Percentiles rank a stretch among this genome's conserved stretches.
These are phyloP conservation scores for Linnemannia exigua DNA, from an alignment of 192 early-diverging fungal species.

Conservation along the genomic window DNA sequence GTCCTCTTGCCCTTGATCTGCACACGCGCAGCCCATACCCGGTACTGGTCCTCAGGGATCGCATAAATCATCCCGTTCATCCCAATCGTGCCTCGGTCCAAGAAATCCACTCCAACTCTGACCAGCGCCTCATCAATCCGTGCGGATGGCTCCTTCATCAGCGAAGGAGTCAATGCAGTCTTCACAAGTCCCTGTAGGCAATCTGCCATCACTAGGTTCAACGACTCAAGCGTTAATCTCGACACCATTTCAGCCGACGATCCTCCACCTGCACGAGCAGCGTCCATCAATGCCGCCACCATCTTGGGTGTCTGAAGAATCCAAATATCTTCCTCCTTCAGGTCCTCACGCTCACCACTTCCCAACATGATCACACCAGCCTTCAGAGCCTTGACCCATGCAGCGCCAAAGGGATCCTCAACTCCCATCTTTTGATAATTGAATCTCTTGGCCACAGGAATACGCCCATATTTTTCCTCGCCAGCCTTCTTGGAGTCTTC, in stretches of 20 bases:
- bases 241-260: neutral
- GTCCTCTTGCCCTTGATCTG: constrained; percentile 45
- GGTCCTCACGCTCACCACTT: neutral
- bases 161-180: neutral
- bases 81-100: constrained; percentile 63
- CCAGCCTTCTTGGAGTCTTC: constrained; percentile 54
- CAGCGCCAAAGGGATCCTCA: constrained; percentile 76
- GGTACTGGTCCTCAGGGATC: constrained; percentile 60
- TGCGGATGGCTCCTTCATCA: neutral
- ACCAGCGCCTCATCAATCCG: constrained; percentile 60
- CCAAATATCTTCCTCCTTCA: constrained; percentile 38
- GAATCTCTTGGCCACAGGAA: constrained; percentile 84
- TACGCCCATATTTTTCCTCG: constrained; percentile 69
- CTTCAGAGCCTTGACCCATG: constrained; percentile 64
- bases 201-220: constrained; percentile 16
- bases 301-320: constrained; percentile 46
- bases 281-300: constrained; percentile 20
- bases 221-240: constrained; percentile 14
- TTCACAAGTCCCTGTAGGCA: constrained; percentile 26
- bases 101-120: constrained; percentile 65
- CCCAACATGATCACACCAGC: constrained; percentile 48
- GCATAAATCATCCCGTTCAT: constrained; percentile 71
- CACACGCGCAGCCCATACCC: constrained; percentile 55
- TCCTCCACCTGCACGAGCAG: constrained; percentile 11
- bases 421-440: constrained; percentile 84